Conservation (phyloP, 805 yeast genomes). For the Candida maltosa region DNA sequence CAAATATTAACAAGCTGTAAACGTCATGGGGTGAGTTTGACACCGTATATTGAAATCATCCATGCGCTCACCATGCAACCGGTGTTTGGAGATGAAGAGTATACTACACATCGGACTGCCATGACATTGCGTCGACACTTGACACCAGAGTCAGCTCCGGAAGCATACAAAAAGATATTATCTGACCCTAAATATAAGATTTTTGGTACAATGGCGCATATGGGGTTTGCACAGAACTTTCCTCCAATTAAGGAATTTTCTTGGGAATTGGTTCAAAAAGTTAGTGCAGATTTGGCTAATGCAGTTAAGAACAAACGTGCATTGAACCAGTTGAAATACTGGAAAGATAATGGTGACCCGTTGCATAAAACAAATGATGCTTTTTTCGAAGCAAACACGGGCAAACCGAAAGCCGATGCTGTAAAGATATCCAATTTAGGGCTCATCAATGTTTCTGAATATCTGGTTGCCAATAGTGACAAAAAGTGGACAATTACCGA, state of each 20-base stretch:
- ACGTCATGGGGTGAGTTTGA: conserved; percentile 26
- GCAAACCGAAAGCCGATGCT: conserved; percentile 26
- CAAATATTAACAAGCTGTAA: conserved; percentile 25
- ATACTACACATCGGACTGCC: conserved; percentile 26
- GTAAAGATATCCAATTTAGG: conserved; percentile 38
- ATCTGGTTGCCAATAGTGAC: conserved; percentile 1
- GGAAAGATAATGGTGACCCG: conserved; percentile 13
- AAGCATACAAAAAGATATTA: conserved; percentile 16
- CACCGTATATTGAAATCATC: conserved; percentile 26
- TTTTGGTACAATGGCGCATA: conserved; percentile 31
- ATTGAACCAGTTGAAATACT: conserved; percentile 18
- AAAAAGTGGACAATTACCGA: conserved; percentile 24
- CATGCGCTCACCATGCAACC: conserved; percentile 27
- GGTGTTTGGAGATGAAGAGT: conserved; percentile 20
- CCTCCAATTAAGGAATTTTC: conserved; percentile 28
- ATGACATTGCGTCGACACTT: conserved; percentile 30
- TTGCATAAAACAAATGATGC: conserved; percentile 13
- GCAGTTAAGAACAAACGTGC: conserved; percentile 19
- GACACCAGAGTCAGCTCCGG: conserved; percentile 9
- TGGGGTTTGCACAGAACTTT: conserved; percentile 26
- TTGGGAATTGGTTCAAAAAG: conserved; percentile 27
- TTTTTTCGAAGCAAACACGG: conserved; percentile 21
- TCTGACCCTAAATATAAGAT: conserved; percentile 17
- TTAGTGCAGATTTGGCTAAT: conserved; percentile 16
- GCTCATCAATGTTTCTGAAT: conserved; percentile 18